A percentile compares a stretch with the other conserved stretches of the same genome.
Conservation (phyloP, 148 eudicot genomes). For the Chenopodium suecicum region DNA sequence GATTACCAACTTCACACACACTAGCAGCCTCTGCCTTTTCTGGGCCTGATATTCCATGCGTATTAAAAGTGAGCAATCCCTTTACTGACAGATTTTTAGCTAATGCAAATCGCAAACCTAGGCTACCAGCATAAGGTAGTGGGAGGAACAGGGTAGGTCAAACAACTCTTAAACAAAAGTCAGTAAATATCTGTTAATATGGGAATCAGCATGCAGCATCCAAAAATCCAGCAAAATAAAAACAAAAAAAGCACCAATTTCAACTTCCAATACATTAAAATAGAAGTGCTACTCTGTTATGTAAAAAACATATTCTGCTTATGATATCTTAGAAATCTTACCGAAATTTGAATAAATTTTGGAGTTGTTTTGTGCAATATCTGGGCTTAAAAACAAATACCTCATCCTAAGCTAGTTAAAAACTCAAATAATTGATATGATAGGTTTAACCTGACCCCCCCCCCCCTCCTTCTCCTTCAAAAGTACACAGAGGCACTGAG, state of each 20-base stretch:
- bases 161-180: neutral
- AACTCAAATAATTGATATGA: neutral
- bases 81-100: neutral
- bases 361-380: neutral
- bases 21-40: constrained; percentile 25
- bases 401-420: neutral
- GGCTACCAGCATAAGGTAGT: neutral
- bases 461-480: neutral
- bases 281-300: neutral
- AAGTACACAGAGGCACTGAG: neutral
- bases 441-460: neutral
- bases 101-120: neutral
- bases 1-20: constrained; percentile 25
- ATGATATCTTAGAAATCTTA: neutral
- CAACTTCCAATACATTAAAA: neutral
- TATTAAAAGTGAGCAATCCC: neutral
- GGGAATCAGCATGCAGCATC: neutral
- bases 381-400: neutral
- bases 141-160: neutral
- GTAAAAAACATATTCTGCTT: neutral
- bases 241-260: neutral
- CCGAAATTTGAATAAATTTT: neutral
- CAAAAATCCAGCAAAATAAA: neutral
- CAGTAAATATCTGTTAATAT: neutral
- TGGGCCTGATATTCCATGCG: constrained; percentile 23